A percentile compares a stretch with the other conserved stretches of the same genome.
Conservation (phyloP, 208 protist species). For the Leishmania gerbilli region DNA sequence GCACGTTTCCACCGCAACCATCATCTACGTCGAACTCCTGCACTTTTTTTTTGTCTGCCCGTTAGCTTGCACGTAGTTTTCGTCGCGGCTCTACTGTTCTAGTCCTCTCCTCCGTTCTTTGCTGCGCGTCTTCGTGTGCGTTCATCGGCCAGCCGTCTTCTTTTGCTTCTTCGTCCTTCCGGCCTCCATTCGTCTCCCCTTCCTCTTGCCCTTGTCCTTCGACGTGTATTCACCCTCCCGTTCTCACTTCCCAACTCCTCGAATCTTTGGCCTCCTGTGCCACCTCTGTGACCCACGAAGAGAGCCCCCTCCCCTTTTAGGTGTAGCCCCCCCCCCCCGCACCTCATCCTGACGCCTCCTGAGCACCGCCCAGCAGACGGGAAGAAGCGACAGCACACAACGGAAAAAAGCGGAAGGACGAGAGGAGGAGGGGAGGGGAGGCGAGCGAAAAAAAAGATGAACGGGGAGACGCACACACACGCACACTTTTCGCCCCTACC, state of each 20-base stretch:
- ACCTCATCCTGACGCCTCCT: not conserved
- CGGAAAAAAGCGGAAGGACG: no score
- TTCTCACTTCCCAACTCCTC: not conserved
- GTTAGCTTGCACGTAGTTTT: not conserved
- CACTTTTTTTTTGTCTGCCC: not conserved
- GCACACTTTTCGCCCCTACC: not conserved
- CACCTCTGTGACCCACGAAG: not conserved
- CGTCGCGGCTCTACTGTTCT: not conserved
- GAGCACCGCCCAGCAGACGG: no score
- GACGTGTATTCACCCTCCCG: not conserved
- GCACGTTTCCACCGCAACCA: not conserved
- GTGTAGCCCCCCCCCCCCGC: no score
- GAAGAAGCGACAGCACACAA: no score
- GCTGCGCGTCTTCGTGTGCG: not conserved
- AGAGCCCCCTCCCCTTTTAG: not conserved
- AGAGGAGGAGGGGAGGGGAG: no score
- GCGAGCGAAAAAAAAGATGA: no score
- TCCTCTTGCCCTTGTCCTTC: not conserved
- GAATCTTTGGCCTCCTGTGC: not conserved
- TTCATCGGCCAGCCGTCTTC: not conserved
- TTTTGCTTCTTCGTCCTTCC: not conserved
- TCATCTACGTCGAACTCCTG: not conserved
- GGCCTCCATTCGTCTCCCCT: not conserved
- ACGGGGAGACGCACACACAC: not conserved
- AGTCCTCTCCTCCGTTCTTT: not conserved